These are phyloP conservation scores for Actinidia chinensis DNA, from an alignment of 179 eudicot species.

Conservation along the genomic window DNA sequence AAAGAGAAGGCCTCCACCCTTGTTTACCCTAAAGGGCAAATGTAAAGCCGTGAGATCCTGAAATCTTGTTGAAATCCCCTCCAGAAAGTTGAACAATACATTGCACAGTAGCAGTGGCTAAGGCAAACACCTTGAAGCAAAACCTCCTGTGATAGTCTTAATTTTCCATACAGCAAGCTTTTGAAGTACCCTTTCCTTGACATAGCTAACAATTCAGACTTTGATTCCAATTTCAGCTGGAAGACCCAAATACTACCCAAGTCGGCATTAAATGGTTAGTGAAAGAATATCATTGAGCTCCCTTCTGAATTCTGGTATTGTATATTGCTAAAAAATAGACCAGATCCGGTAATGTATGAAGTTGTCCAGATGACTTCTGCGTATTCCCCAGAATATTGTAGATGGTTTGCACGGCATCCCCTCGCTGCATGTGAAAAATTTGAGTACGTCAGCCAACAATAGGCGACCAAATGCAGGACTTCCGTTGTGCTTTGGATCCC, in stretches of 20 bases:
- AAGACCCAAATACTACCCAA: not conserved
- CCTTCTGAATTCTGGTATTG: not conserved
- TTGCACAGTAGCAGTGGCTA: not conserved
- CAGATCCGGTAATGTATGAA: not conserved
- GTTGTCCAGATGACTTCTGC: not conserved
- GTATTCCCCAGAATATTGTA: not conserved
- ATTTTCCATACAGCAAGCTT: not conserved
- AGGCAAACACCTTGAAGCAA: not conserved
- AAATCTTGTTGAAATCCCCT: not conserved
- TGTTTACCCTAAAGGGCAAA: not conserved
- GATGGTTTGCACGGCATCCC: not conserved
- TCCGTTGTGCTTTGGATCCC: not conserved
- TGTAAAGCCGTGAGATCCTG: not conserved
- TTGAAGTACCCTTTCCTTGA: not conserved
- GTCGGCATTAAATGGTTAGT: not conserved
- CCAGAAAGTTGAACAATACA: not conserved
- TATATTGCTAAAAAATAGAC: not conserved
- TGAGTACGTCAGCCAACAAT: not conserved
- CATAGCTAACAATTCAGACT: not conserved
- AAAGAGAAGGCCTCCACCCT: not conserved
- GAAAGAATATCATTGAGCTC: not conserved
- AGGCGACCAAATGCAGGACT: not conserved
- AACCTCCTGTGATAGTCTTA: constrained; percentile 8
- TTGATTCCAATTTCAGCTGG: not conserved
- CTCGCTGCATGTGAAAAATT: not conserved